Evolutionary conservation across 1,139 yeast species (phyloP).

Genomic region (Kurtzmaniella quercitrusa): DNA sequence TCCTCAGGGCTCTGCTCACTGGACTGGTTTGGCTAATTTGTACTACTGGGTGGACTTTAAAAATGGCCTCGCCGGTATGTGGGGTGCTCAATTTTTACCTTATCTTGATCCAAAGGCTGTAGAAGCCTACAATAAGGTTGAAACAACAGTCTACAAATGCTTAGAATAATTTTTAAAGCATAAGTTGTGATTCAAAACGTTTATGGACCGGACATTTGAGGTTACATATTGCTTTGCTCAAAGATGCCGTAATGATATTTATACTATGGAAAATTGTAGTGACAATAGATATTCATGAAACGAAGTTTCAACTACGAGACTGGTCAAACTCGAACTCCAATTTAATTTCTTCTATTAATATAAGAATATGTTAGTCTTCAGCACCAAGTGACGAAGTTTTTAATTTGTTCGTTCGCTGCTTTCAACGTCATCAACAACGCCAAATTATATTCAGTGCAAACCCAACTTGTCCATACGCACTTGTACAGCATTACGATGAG

Average conservation of each 20-base stretch:
- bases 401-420: too few relatives aligned
- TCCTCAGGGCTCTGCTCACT: conserved; percentile 34
- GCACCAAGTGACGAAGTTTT: too few relatives aligned
- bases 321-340: too few relatives aligned
- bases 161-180: conserved; percentile 6
- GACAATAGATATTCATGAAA: neutral
- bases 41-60: conserved; percentile 45
- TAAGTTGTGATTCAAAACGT: neutral
- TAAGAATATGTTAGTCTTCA: too few relatives aligned
- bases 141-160: conserved; percentile 15
- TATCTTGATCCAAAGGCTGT: conserved; percentile 16
- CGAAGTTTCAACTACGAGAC: neutral
- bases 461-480: conserved; percentile 85
- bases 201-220: neutral
- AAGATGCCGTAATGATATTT: neutral
- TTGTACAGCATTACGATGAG: conserved; percentile 93
- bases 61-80: conserved; percentile 40
- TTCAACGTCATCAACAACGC: too few relatives aligned
- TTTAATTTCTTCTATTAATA: too few relatives aligned
- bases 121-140: conserved; percentile 15
- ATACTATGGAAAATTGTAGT: neutral
- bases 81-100: conserved; percentile 40
- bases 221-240: too few relatives aligned
- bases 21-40: conserved; percentile 47
- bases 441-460: conserved; percentile 17